phyloP scores from a whole-genome alignment of 1,284 basidiomycete genomes.

The Ustilago shanxiensis region DNA sequence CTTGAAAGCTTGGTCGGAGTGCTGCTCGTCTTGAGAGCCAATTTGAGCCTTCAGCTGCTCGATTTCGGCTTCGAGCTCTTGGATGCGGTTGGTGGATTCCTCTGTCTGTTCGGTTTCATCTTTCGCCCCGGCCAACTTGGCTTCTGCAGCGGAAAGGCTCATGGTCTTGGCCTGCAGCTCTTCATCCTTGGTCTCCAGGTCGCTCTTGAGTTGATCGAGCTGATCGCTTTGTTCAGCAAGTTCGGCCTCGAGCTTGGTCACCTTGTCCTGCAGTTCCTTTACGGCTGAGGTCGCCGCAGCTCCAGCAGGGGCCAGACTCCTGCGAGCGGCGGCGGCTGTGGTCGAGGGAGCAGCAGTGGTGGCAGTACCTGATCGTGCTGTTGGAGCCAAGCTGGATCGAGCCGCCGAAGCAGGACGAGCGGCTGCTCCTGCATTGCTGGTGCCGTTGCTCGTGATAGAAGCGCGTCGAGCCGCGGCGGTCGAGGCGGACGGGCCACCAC shows the following conservation, averaged over 20 bases:
- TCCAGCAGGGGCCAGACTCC: slow-evolving; percentile 30
- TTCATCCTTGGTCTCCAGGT: slow-evolving; percentile 54
- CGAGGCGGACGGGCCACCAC: slow-evolving; percentile 27
- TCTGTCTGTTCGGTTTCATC: slow-evolving; percentile 11
- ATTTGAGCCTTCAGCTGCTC: slow-evolving; percentile 25
- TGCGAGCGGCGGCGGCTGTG: slow-evolving; percentile 27
- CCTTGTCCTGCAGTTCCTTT: slow-evolving; percentile 50
- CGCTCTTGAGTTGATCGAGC: slow-evolving; percentile 46
- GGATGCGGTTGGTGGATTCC: slow-evolving; percentile 20
- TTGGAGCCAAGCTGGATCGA: slow-evolving; percentile 28
- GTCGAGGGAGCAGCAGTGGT: slow-evolving; percentile 16
- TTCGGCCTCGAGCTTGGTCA: slow-evolving; percentile 51
- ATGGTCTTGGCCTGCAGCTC: slow-evolving; percentile 55
- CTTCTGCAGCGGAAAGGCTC: slow-evolving; percentile 52
- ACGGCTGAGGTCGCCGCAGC: slow-evolving; percentile 24
- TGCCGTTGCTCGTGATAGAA: slow-evolving; percentile 45
- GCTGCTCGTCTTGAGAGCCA: slow-evolving; percentile 20
- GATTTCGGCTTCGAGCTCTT: slow-evolving; percentile 41
- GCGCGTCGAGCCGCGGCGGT: slow-evolving; percentile 40
- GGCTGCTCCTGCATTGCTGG: slow-evolving; percentile 26
- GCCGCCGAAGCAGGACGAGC: slow-evolving; percentile 32
- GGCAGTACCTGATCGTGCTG: slow-evolving; percentile 17
- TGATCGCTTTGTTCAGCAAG: slow-evolving; percentile 54
- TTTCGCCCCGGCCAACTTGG: slow-evolving; percentile 32
- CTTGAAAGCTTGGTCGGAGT: slow-evolving; percentile 23